These are phyloP conservation scores for Tuber brumale DNA, from an alignment of 495 filamentous ascomycete genomes.

Conservation along the genomic window DNA sequence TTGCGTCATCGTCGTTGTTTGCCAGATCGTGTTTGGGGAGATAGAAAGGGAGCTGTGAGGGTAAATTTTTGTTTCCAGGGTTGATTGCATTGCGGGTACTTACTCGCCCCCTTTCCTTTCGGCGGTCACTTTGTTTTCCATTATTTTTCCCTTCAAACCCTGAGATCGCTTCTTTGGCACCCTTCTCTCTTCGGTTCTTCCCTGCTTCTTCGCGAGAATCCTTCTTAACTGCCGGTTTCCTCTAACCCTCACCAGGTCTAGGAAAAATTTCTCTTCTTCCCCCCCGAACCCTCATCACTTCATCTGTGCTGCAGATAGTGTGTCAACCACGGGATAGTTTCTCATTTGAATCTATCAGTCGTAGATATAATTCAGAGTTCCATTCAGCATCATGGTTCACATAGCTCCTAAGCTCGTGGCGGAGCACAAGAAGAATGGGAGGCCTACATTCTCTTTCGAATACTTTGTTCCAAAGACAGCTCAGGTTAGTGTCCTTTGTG, in stretches of 20 bases:
- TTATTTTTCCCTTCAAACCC: background rate
- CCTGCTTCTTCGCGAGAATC: background rate
- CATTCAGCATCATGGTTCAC: slow-evolving; percentile 49
- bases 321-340: background rate
- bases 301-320: background rate
- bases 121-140: background rate
- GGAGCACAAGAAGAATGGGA: slow-evolving; percentile 49
- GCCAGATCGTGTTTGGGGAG: background rate
- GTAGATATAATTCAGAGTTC: background rate
- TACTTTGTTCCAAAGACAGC: slow-evolving; percentile 99
- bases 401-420: slow-evolving; percentile 88
- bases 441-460: slow-evolving; percentile 93
- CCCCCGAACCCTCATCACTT: background rate
- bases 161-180: background rate
- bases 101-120: background rate
- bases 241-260: background rate
- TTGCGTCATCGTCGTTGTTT: background rate
- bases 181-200: background rate
- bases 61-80: background rate
- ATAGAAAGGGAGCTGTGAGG: background rate
- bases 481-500: slow-evolving; percentile 47
- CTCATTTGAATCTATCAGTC: background rate
- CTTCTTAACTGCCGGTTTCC: background rate
- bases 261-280: background rate
- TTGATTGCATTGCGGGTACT: background rate